Evolutionary conservation across 2,329 filamentous ascomycete species (phyloP), one percentile per base, ranked within the genome.

Genomic region (Daldinia eschscholtzii): DNA sequence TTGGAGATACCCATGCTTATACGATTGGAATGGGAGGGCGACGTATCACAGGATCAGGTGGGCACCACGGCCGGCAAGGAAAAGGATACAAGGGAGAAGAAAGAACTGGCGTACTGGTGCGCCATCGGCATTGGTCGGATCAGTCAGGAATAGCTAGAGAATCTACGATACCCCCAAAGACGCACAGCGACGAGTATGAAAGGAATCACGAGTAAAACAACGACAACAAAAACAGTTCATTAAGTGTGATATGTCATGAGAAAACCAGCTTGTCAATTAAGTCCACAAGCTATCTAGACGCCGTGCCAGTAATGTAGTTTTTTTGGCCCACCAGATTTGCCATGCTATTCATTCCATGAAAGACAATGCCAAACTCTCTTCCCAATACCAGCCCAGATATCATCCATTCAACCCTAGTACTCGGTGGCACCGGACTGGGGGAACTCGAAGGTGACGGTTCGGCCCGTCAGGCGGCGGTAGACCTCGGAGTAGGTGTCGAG

Each of bases 401-500:
- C 63, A 53, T 56, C 70, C 68, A 61, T 79, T 78, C 80, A 82
- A 78, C 80, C 87, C 87, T 96, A 97, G 87, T 92, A 97, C 82
- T 97, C 94, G 77, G 89, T 79, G 80, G 87, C 84, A 81, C 87
- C 87, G 82, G 88, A 88, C 88, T 97, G 92, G 80, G 96, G 96
- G 91, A 99, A 99, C 91, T 99, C 96, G 83, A 99, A 99, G 85
- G 91, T 90, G 83, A 98, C 96, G 83, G 90, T 90, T 86, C 97
- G 96, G 85, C 96, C 96, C 73, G 96, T 99, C 82, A 99, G 88
- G 81, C 93, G 92, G 86, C 94, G 93, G 93, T 99, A 99, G 83
- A 99, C 96, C 91, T 99, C 96, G 76, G 93, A 93, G 90, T 99
- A 99, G 83, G 95, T 98, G 87, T 99, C 96, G 79, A 99, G 93